These are phyloP conservation scores for Metarhizium album DNA, from an alignment of 2,329 filamentous ascomycete genomes.

Conservation along the genomic window DNA sequence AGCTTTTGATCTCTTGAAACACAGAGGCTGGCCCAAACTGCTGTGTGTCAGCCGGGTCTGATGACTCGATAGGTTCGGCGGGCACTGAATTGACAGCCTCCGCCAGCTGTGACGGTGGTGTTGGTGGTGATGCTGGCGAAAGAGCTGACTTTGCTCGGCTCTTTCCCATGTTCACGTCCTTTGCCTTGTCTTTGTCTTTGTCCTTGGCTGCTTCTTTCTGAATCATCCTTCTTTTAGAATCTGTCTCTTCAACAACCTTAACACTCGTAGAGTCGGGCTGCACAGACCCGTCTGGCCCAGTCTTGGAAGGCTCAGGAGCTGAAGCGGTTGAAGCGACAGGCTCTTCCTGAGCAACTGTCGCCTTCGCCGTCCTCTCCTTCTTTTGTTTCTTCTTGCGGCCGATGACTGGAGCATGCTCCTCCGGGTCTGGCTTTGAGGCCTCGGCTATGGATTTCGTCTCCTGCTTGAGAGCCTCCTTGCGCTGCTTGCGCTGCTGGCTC, in stretches of 20 bases:
- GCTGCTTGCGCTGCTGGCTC: conserved; percentile 68
- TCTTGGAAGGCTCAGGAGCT: not conserved
- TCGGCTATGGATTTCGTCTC: conserved; percentile 46
- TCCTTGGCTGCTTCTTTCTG: conserved; percentile 21
- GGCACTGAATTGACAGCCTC: conserved; percentile 10
- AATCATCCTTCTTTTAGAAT: conserved; percentile 18
- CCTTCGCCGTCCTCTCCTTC: conserved; percentile 48
- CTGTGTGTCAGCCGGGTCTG: conserved; percentile 18
- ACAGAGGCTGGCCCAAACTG: conserved; percentile 22
- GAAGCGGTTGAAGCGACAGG: not conserved
- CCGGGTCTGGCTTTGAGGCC: conserved; percentile 37
- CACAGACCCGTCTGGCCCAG: not conserved
- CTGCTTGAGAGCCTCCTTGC: conserved; percentile 56
- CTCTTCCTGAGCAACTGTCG: conserved; percentile 7
- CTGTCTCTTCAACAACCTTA: conserved; percentile 8
- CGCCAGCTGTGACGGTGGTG: conserved; percentile 5
- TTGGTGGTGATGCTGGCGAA: conserved; percentile 2
- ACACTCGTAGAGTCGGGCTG: conserved; percentile 2
- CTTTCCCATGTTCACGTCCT: conserved; percentile 6
- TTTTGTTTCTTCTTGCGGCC: conserved; percentile 80
- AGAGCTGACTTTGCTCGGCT: conserved; percentile 5
- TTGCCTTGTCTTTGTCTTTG: conserved; percentile 18
- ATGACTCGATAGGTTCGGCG: conserved; percentile 8
- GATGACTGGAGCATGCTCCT: conserved; percentile 59
- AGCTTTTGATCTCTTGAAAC: conserved; percentile 24